phyloP scores from a whole-genome alignment of 2,329 filamentous ascomycete species.

The Biscogniauxia marginata region DNA sequence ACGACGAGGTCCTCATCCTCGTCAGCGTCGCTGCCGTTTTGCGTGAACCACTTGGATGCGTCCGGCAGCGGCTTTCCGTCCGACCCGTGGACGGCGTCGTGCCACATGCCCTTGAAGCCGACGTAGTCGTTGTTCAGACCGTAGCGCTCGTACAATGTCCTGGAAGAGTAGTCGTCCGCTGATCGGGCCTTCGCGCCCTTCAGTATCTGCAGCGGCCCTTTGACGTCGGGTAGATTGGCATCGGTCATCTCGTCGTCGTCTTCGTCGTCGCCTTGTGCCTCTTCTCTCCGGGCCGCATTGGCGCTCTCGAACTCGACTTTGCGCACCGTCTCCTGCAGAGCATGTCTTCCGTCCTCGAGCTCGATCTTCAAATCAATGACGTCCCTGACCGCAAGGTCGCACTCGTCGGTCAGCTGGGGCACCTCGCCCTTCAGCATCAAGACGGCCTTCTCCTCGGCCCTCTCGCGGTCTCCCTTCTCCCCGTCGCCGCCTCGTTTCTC shows the following conservation, averaged over 20 bases:
- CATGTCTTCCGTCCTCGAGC: constrained; percentile 46
- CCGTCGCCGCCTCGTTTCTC: constrained; percentile 32
- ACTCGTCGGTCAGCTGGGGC: constrained; percentile 41
- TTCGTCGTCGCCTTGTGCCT: constrained; percentile 21
- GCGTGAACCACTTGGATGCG: constrained; percentile 53
- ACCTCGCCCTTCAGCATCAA: constrained; percentile 40
- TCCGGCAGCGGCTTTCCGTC: constrained; percentile 52
- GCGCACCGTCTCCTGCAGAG: constrained; percentile 38
- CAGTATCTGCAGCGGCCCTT: constrained; percentile 36
- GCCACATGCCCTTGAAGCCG: constrained; percentile 58
- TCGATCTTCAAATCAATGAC: constrained; percentile 50
- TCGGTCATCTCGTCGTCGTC: constrained; percentile 28
- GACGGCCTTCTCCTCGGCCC: constrained; percentile 38
- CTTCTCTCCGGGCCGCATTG: constrained; percentile 12
- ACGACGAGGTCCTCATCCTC: constrained; percentile 70
- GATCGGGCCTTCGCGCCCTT: constrained; percentile 37
- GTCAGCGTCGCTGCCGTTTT: constrained; percentile 45
- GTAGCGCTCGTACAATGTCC: constrained; percentile 48
- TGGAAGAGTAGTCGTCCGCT: constrained; percentile 40
- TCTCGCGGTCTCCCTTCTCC: constrained; percentile 37
- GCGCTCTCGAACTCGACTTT: constrained; percentile 27
- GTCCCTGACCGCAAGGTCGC: constrained; percentile 47
- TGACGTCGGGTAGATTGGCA: constrained; percentile 24
- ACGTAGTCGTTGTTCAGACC: constrained; percentile 58
- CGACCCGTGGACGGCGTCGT: constrained; percentile 50